Base-by-base conservation (phyloP, 129 eudicot species). In the Artemisia argyi region DNA sequence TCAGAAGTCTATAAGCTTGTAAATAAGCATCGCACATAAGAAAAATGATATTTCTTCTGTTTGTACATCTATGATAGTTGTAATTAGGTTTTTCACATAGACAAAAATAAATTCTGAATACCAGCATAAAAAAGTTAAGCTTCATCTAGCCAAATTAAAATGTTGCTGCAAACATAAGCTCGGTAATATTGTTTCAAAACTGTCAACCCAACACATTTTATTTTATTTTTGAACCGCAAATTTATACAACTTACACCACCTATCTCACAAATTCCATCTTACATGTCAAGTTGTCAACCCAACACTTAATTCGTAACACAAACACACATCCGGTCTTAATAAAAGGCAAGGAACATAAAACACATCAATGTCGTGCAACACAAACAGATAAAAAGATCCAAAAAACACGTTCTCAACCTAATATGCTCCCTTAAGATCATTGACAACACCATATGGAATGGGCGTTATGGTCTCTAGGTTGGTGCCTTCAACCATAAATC, bases 341-440 rank as follows among this genome's bases (percentile, higher is more conserved):
- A 46, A 56, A 71, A 65, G 42, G 17, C 4, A 14, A 68, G 49
- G 11, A 57, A 18, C 73, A 62, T 9, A 68, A 62, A 73, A 61
- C 67, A 76, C 72, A 66, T 42, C 42, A 83, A 69, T 61, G 77
- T 64, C 82, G 56, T 46, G 2, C 72, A 78, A 78, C 82, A 71
- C 53, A 76, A 77, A 32, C 62, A 0, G 59, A 62, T 35, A 55
- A 28, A 66, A 61, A 35, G 46, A 15, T 58, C 53, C 55, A 58
- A 14, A n/a, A n/a, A 66, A 26, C n/a, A 73, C 47, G 49, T 61
- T 53, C 47, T 63, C 30, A 56, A 55, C 77, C 65, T 76, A 92
- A 78, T 92, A 92, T 22, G 96, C 97, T 30, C 97, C 97, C 85
- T 92, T 92, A 79, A 92, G 96, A 81, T 92, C 97, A 60, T 89